These are phyloP conservation scores for Hapsidospora chrysogenum DNA, from an alignment of 495 filamentous ascomycete genomes.

Conservation along the genomic window DNA sequence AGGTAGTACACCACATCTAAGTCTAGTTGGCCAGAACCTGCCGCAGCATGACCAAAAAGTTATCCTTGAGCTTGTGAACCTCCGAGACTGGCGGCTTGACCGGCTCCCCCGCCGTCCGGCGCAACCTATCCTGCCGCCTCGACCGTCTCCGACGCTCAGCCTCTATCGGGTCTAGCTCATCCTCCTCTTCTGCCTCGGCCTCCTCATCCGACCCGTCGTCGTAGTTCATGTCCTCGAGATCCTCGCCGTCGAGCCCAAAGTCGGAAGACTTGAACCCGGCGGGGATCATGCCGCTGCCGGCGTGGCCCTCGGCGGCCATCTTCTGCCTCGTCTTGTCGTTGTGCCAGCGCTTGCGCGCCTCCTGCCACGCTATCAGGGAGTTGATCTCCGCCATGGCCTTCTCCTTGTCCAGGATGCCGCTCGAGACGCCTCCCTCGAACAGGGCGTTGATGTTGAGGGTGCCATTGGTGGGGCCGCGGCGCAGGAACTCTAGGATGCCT, in stretches of 20 bases:
- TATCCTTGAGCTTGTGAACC: slow-evolving; percentile 56
- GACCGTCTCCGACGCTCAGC: slow-evolving; percentile 62
- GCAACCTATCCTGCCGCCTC: slow-evolving; percentile 60
- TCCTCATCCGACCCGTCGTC: slow-evolving; percentile 54
- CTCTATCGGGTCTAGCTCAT: slow-evolving; percentile 69
- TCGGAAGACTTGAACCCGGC: slow-evolving; percentile 52
- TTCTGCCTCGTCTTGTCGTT: slow-evolving; percentile 95
- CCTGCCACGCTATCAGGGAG: slow-evolving; percentile 78
- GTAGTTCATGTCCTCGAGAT: slow-evolving; percentile 67
- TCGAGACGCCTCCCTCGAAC: slow-evolving; percentile 59
- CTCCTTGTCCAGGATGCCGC: slow-evolving; percentile 46
- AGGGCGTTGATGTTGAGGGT: slow-evolving; percentile 89
- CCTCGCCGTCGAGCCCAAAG: slow-evolving; percentile 80
- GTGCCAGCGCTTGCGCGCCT: slow-evolving; percentile 90
- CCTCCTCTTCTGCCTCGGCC: slow-evolving; percentile 58
- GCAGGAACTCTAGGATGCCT: slow-evolving; percentile 85
- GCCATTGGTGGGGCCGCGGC: slow-evolving; percentile 60
- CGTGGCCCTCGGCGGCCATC: slow-evolving; percentile 74
- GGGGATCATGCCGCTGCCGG: slow-evolving; percentile 12
- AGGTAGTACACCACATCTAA: not conserved
- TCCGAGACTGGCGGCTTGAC: slow-evolving; percentile 67
- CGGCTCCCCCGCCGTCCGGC: slow-evolving; percentile 77
- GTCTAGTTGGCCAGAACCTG: slow-evolving; percentile 54
- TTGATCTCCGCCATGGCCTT: slow-evolving; percentile 71
- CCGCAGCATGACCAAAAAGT: slow-evolving; percentile 73